A percentile compares a stretch with the other conserved stretches of the same genome.
Evolutionary conservation across 83 land plant genomes (phyloP).

Genomic region (Picea abies): DNA sequence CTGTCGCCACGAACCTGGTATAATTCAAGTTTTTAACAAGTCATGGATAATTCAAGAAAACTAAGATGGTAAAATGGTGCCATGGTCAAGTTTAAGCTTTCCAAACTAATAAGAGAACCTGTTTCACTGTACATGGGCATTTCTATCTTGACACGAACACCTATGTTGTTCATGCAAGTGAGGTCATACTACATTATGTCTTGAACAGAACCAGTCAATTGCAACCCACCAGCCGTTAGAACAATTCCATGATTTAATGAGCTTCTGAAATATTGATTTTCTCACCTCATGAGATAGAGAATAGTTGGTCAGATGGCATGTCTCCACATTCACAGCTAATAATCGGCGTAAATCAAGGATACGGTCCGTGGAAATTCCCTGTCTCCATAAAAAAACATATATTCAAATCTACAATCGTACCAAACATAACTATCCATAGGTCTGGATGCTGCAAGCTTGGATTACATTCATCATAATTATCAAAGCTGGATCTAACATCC

Average conservation of each 20-base stretch:
- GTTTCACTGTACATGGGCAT: not conserved
- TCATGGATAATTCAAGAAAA: not conserved
- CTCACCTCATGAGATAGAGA: constrained; percentile 87
- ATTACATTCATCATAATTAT: not conserved
- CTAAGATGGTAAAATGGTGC: constrained; percentile 1
- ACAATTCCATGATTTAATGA: no score
- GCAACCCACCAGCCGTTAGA: not conserved
- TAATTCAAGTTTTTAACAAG: constrained; percentile 7
- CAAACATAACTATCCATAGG: not conserved
- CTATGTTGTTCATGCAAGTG: no score
- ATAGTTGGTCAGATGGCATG: constrained; percentile 89
- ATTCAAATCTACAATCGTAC: not conserved
- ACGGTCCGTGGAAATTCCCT: constrained; percentile 97
- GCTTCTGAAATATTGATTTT: not conserved
- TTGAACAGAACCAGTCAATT: no score
- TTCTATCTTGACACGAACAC: constrained; percentile 3
- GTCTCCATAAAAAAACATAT: constrained; percentile 13
- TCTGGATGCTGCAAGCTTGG: not conserved
- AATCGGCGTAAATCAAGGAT: constrained; percentile 86
- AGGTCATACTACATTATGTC: no score
- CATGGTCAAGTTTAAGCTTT: not conserved
- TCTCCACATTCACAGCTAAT: constrained; percentile 76
- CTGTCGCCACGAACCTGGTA: constrained; percentile 64
- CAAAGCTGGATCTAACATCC: not conserved
- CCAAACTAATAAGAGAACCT: no score